Evolutionary conservation across 2,329 filamentous ascomycete genomes (phyloP).

Genomic region (Onygenales sp.): DNA sequence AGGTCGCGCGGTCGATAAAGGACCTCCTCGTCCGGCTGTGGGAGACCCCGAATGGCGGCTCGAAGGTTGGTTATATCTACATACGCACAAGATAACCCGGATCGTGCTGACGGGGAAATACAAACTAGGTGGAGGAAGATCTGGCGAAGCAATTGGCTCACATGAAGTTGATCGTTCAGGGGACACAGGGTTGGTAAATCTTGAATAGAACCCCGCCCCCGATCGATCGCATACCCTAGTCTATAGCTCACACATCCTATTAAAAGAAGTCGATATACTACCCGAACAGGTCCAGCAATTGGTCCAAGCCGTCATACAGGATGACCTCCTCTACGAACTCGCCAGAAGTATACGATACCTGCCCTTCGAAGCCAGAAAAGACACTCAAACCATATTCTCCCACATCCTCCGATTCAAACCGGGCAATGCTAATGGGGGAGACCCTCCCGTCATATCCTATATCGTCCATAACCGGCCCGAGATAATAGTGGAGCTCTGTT

Average conservation of each 20-base stretch:
- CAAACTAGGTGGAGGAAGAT: constrained; percentile 65
- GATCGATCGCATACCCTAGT: constrained; percentile 9
- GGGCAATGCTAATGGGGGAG: constrained; percentile 53
- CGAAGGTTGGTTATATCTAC: constrained; percentile 41
- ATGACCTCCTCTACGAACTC: constrained; percentile 79
- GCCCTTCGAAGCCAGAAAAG: constrained; percentile 92
- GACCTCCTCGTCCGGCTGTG: constrained; percentile 54
- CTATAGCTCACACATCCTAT: not conserved
- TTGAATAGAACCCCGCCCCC: constrained; percentile 1
- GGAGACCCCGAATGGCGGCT: constrained; percentile 41
- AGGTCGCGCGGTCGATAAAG: constrained; percentile 54
- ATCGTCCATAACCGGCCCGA: constrained; percentile 79
- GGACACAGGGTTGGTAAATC: constrained; percentile 61
- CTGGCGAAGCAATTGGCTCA: constrained; percentile 74
- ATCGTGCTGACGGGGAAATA: constrained; percentile 12
- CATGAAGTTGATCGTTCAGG: constrained; percentile 90
- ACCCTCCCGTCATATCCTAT: constrained; percentile 79
- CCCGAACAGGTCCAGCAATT: constrained; percentile 84
- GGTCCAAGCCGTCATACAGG: constrained; percentile 73
- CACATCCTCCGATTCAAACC: constrained; percentile 87
- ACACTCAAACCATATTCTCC: constrained; percentile 90
- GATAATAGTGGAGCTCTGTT: constrained; percentile 78
- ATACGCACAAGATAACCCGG: constrained; percentile 4
- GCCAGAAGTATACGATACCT: constrained; percentile 74
- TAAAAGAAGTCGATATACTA: constrained; percentile 68